These are phyloP conservation scores for Phytophthora crassamura DNA, from an alignment of 352 stramenopile species.

Conservation along the genomic window DNA sequence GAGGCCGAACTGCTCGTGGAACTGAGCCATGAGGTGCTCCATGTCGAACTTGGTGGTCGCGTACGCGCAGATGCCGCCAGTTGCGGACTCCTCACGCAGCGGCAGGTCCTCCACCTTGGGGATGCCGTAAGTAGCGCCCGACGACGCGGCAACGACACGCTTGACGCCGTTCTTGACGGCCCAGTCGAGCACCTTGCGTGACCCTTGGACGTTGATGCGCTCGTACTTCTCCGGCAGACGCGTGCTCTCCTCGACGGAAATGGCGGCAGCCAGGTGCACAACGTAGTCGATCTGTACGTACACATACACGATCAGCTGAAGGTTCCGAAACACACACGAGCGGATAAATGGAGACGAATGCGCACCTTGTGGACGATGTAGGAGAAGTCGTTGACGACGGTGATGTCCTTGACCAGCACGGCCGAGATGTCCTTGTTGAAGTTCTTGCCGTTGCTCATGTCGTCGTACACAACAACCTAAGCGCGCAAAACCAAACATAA, in stretches of 20 bases:
- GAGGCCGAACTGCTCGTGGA: conserved; percentile 67
- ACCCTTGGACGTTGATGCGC: conserved; percentile 81
- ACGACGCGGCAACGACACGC: conserved; percentile 79
- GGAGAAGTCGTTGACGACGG: conserved; percentile 73
- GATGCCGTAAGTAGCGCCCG: conserved; percentile 73
- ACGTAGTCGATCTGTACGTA: conserved; percentile 78
- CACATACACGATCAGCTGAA: too few species aligned
- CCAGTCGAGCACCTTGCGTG: conserved; percentile 80
- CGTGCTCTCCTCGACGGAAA: conserved; percentile 86
- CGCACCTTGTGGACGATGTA: conserved; percentile 79
- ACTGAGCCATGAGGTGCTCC: conserved; percentile 77
- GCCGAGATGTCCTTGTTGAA: conserved; percentile 75
- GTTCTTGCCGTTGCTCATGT: conserved; percentile 90
- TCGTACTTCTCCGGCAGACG: conserved; percentile 84
- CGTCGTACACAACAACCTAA: conserved; percentile 83
- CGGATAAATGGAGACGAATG: conserved; percentile 24
- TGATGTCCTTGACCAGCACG: conserved; percentile 86
- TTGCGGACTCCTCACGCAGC: conserved; percentile 70
- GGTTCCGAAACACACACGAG: conserved; percentile 15
- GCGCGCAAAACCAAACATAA: not conserved
- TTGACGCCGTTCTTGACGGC: conserved; percentile 75
- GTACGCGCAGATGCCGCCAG: conserved; percentile 79
- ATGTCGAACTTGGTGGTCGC: conserved; percentile 86
- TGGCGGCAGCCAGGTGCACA: conserved; percentile 78
- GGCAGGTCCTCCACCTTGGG: conserved; percentile 67